Conservation (phyloP, 257 asterid genomes). For the Craterostigma plantagineum region DNA sequence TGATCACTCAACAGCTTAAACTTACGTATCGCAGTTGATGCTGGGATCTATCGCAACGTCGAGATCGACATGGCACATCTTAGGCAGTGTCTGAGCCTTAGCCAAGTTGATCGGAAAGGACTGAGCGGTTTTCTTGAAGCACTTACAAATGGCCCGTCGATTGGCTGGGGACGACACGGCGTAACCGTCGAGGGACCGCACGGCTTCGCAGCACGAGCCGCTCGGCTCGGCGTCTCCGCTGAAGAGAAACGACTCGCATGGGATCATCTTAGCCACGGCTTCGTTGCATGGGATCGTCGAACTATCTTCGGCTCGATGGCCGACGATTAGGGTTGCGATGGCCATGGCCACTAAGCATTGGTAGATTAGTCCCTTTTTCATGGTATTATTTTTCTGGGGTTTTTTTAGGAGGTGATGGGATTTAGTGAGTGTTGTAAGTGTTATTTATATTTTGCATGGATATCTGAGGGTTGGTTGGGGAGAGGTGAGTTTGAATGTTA, state of each 20-base stretch:
- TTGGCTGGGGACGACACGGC: constrained; percentile 13
- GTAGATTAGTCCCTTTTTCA: too few relatives aligned
- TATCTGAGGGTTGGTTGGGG: too few relatives aligned
- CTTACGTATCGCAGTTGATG: constrained; percentile 14
- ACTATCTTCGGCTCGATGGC: constrained; percentile 4
- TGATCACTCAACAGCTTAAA: neutral
- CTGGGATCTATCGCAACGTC: constrained; percentile 9
- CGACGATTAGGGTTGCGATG: neutral
- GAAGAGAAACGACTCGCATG: constrained; percentile 19
- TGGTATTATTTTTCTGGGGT: too few relatives aligned
- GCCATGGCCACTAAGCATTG: too few relatives aligned
- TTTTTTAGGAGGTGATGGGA: too few relatives aligned
- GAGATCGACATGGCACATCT: constrained; percentile 11
- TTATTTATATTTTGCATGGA: too few relatives aligned
- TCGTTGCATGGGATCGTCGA: constrained; percentile 17
- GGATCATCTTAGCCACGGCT: constrained; percentile 15
- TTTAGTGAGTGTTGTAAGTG: too few relatives aligned
- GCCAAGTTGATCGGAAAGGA: constrained; percentile 12
- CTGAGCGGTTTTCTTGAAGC: constrained; percentile 13
- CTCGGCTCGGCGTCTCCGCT: constrained; percentile 15
- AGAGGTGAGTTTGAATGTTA: too few relatives aligned
- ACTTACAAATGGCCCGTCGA: constrained; percentile 16
- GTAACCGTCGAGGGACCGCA: constrained; percentile 12
- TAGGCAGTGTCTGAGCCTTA: constrained; percentile 13
- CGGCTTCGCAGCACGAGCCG: constrained; percentile 13